Evolutionary conservation across 345 rosid genomes (phyloP).

Genomic region (Eutrema heterophyllum): DNA sequence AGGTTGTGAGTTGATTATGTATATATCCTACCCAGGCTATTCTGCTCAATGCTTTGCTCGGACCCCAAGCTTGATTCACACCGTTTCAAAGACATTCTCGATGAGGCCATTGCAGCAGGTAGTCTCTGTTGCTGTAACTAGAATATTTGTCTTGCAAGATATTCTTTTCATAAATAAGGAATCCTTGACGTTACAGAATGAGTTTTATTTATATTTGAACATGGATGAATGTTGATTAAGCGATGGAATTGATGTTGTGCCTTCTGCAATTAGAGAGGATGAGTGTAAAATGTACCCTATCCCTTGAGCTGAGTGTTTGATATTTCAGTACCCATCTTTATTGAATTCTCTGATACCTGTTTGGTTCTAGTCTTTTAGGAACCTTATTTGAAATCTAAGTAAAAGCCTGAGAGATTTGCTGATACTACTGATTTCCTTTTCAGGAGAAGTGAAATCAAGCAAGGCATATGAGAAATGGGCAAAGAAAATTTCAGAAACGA

Average conservation of each 20-base stretch:
- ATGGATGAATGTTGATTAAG: background rate
- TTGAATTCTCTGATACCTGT: too few species aligned
- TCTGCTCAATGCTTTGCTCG: conserved; percentile 89
- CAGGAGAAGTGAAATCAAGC: conserved; percentile 65
- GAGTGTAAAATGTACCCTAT: background rate
- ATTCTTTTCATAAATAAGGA: background rate
- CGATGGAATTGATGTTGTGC: too few species aligned
- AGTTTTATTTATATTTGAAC: background rate
- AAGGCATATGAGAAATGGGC: conserved; percentile 82
- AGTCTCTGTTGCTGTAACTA: background rate
- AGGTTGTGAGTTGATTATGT: background rate
- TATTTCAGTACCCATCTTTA: background rate
- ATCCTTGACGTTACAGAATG: background rate
- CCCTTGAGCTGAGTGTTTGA: background rate
- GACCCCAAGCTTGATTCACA: conserved; percentile 84
- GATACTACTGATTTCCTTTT: background rate
- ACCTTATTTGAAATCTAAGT: background rate
- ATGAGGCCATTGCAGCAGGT: conserved; percentile 71
- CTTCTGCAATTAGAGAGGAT: too few species aligned
- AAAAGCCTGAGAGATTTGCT: background rate
- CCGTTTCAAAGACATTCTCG: conserved; percentile 74
- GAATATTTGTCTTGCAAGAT: background rate
- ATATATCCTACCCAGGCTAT: conserved; percentile 42
- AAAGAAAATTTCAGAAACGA: conserved; percentile 45
- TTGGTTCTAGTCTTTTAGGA: background rate